These are phyloP conservation scores for Paspalum notatum DNA, from an alignment of 176 grass and related monocot genomes.

Conservation along the genomic window DNA sequence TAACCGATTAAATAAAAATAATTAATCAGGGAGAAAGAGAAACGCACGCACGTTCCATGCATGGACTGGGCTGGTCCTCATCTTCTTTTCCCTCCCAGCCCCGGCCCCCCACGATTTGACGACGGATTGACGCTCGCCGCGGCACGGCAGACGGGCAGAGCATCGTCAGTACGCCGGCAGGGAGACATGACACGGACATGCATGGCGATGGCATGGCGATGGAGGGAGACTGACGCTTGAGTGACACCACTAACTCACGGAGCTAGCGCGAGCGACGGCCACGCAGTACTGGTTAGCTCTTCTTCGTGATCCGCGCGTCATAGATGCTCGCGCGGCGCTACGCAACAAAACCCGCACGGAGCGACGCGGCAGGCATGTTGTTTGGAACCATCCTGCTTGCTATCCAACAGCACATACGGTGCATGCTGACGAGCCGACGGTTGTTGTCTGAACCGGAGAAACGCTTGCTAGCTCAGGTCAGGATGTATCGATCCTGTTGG, in stretches of 20 bases:
- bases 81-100: too few species aligned
- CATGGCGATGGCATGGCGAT: background rate
- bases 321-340: background rate
- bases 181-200: background rate
- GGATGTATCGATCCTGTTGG: too few species aligned
- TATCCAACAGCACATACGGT: background rate
- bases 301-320: conserved; percentile 20
- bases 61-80: background rate
- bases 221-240: conserved; percentile 23
- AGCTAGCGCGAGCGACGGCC: conserved; percentile 9
- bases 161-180: too few species aligned
- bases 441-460: too few species aligned
- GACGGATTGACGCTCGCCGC: background rate
- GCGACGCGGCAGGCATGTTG: background rate
- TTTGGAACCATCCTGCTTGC: conserved; percentile 24
- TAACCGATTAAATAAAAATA: background rate
- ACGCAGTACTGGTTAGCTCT: background rate
- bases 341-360: conserved; percentile 6
- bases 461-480: background rate
- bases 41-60: background rate
- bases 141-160: too few species aligned
- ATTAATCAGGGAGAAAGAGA: background rate
- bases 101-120: background rate
- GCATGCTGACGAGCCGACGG: background rate
- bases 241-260: conserved; percentile 52